Evolutionary conservation across 495 filamentous ascomycete genomes (phyloP).

Genomic region (Penicillium malachiteum): DNA sequence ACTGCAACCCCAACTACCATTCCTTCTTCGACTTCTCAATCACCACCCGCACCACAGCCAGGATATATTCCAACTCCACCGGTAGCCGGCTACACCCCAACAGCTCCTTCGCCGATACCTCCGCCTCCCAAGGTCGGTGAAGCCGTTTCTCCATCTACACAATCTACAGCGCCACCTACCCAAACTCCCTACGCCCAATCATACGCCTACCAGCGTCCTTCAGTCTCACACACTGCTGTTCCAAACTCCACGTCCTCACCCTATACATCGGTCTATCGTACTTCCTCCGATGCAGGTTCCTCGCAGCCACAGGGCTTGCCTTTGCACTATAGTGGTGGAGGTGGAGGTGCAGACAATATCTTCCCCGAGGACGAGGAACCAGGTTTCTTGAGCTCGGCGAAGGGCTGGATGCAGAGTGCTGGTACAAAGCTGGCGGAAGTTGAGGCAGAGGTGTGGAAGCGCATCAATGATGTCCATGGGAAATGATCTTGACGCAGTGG

Average conservation of each 20-base stretch:
- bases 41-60: slow-evolving; percentile 61
- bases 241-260: slow-evolving; percentile 43
- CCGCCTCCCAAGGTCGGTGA: slow-evolving; percentile 57
- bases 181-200: slow-evolving; percentile 15
- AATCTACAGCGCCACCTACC: slow-evolving; percentile 34
- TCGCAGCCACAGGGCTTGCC: slow-evolving; percentile 21
- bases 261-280: slow-evolving; percentile 57
- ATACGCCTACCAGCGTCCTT: slow-evolving; percentile 16
- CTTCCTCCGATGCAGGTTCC: slow-evolving; percentile 18
- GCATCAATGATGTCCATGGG: slow-evolving; percentile 54
- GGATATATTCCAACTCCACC: slow-evolving; percentile 47
- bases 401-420: slow-evolving; percentile 59
- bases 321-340: slow-evolving; percentile 20
- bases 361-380: slow-evolving; percentile 40
- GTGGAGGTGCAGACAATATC: slow-evolving; percentile 20
- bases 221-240: slow-evolving; percentile 11
- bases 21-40: slow-evolving; percentile 15
- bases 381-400: slow-evolving; percentile 54
- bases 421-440: slow-evolving; percentile 61
- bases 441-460: slow-evolving; percentile 71
- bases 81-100: slow-evolving; percentile 20
- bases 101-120: slow-evolving; percentile 32
- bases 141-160: slow-evolving; percentile 31
- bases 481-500: neutral
- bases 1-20: slow-evolving; percentile 21